Conservation (phyloP, 129 eudicot genomes). For the Lactuca saligna region DNA sequence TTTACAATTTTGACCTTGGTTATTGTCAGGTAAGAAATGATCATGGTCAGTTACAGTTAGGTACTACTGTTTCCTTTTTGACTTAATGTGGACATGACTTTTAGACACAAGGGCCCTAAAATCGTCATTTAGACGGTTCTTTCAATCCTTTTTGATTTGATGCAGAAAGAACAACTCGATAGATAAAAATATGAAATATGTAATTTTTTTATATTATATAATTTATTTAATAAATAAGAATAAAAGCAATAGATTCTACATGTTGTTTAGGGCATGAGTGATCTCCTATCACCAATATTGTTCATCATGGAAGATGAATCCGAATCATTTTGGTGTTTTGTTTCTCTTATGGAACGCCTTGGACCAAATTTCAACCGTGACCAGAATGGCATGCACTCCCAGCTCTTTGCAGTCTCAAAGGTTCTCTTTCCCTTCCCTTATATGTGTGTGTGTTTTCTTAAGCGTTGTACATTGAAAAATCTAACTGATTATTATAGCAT, state of each 20-base stretch:
- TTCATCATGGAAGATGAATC: constrained; percentile 66
- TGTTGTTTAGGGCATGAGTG: constrained; percentile 72
- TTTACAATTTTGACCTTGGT: constrained; percentile 89
- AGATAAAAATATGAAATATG: not conserved
- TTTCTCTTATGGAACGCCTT: constrained; percentile 73
- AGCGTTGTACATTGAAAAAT: too few relatives aligned
- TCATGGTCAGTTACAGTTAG: too few relatives aligned
- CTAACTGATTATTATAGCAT: too few relatives aligned
- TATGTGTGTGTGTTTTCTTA: too few relatives aligned
- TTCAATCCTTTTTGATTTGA: not conserved
- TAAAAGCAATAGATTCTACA: too few relatives aligned
- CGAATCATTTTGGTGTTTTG: constrained; percentile 83
- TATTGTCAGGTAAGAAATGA: constrained; percentile 78
- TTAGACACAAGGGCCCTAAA: not conserved
- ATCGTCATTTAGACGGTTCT: not conserved
- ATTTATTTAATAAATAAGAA: too few relatives aligned
- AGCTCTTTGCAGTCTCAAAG: constrained; percentile 74
- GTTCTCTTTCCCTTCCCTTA: constrained; percentile 39
- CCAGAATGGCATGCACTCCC: constrained; percentile 85
- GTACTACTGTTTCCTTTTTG: too few relatives aligned
- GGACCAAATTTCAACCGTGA: constrained; percentile 87
- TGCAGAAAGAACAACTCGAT: not conserved
- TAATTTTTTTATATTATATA: too few relatives aligned
- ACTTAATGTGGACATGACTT: too few relatives aligned
- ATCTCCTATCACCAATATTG: constrained; percentile 71